Base-by-base conservation (phyloP, 371 early-diverging fungal species). In the Syncephalastrum sp. region DNA sequence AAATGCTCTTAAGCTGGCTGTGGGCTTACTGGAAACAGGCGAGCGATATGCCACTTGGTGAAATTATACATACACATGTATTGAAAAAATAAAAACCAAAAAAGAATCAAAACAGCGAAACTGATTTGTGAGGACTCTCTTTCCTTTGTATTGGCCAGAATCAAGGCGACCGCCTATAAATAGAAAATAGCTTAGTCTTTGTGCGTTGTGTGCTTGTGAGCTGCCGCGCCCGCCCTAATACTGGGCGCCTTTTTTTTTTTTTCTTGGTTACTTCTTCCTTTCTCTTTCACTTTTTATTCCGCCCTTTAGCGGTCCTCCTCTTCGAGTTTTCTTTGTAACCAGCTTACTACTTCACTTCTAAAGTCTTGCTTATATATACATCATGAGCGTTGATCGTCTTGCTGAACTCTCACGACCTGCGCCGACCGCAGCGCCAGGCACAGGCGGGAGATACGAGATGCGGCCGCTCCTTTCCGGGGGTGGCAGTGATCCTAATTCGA, bases 1-100 rank as follows among this genome's bases (percentile, higher is more conserved):
- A 61, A 70, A 65, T 24, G 83, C 77, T 43, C 72, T 83, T 27
- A 67, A 74, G 59, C 65, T 76, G 56, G 83, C 79, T n/a, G 79
- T 83, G 1, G 72, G 73, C 7, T 63, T 81, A 41, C 65, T 83
- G 33, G 83, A 83, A 54, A 73, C 78, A 50, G 77, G 82, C 17
- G 82, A 82, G 60, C 72, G 74, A 8, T 80, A 75, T 65, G 71
- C 64, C 15, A 65, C 65, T n/a, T 69, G 70, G 64, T 69, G 53
- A 59, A 52, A 23, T 52, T 52, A 29, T 7, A 29, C 29, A 29
- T 29, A 29, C 29, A 29, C 29, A 7, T 7, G 7, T 29, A 29
- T 29, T 3, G 6, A 29, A 29, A 7, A 29, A 1, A 29, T 6
- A 7, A 29, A 29, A 29, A 29, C 1, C 0, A 29, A 29, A 29